A percentile compares a stretch with the other conserved stretches of the same genome.
phyloP scores from a whole-genome alignment of 176 grass and related monocot genomes.

The Aechmea fasciata region DNA sequence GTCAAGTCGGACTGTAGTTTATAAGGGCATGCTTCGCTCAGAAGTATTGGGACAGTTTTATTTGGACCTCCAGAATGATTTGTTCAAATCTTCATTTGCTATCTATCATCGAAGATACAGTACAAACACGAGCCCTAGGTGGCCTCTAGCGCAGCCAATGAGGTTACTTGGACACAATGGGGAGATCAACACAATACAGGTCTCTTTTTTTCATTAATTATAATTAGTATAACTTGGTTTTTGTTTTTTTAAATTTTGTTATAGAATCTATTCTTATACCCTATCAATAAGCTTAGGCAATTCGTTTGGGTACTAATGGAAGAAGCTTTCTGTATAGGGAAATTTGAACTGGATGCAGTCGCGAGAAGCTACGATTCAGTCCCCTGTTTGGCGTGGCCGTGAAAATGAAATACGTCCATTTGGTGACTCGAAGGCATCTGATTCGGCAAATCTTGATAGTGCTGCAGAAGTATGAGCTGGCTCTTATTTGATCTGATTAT shows the following conservation, averaged over 20 bases:
- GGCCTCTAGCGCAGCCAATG: constrained; percentile 99
- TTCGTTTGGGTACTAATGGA: constrained; percentile 8
- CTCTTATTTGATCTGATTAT: neutral
- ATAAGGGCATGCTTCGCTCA: constrained; percentile 98
- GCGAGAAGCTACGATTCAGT: constrained; percentile 75
- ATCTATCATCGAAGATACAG: constrained; percentile 99
- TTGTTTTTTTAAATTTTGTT: constrained; percentile 17
- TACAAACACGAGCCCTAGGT: constrained; percentile 96
- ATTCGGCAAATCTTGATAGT: constrained; percentile 98
- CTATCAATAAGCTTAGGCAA: constrained; percentile 26
- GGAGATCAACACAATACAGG: constrained; percentile 99
- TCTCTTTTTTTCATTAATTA: constrained; percentile 22
- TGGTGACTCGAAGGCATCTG: constrained; percentile 89
- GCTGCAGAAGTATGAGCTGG: constrained; percentile 66
- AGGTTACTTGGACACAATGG: constrained; percentile 97
- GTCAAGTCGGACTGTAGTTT: constrained; percentile 82
- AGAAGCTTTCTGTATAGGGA: constrained; percentile 50
- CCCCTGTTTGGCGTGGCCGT: constrained; percentile 93
- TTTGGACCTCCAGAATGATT: constrained; percentile 80
- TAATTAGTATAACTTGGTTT: constrained; percentile 9
- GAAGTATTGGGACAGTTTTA: constrained; percentile 97
- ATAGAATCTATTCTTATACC: neutral
- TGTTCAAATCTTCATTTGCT: constrained; percentile 83
- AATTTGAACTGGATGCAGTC: constrained; percentile 99
- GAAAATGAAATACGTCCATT: constrained; percentile 86